phyloP scores from a whole-genome alignment of 2,329 filamentous ascomycete genomes.

The Trichoderma endophyticum region DNA sequence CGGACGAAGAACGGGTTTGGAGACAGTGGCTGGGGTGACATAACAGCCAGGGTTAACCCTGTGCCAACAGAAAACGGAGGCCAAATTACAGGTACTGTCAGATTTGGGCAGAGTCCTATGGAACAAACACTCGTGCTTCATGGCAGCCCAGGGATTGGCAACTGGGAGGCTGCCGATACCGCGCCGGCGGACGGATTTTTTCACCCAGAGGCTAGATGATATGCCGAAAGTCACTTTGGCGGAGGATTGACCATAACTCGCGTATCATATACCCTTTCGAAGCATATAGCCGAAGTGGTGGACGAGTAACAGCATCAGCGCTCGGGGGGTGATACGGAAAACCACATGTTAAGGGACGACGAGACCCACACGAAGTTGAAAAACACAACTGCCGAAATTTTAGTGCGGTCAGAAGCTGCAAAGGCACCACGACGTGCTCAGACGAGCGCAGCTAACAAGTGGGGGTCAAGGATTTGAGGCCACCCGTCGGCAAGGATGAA shows the following conservation, averaged over 20 bases:
- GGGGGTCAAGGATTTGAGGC: conserved; percentile 1
- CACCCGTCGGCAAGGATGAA: background rate
- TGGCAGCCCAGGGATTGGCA: background rate
- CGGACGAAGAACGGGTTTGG: background rate
- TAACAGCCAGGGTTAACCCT: background rate
- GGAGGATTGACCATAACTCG: background rate
- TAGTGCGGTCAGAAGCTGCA: conserved; percentile 15
- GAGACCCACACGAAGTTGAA: conserved; percentile 5
- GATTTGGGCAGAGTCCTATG: background rate
- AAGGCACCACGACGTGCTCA: background rate
- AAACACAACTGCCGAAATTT: conserved; percentile 16
- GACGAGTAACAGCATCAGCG: background rate
- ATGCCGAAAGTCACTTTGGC: background rate
- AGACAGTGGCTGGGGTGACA: background rate
- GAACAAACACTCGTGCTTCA: background rate
- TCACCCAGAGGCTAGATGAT: background rate
- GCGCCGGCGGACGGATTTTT: background rate
- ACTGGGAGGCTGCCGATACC: background rate
- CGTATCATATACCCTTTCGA: conserved; percentile 9
- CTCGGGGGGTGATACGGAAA: background rate
- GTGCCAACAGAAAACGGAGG: background rate
- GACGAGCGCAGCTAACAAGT: background rate
- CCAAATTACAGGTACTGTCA: background rate
- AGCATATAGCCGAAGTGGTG: conserved; percentile 12
- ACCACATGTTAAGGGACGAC: background rate